Evolutionary conservation across 2,329 filamentous ascomycete genomes (phyloP), one percentile per base, ranked within the genome.

Genomic region (Cercospora sesami): DNA sequence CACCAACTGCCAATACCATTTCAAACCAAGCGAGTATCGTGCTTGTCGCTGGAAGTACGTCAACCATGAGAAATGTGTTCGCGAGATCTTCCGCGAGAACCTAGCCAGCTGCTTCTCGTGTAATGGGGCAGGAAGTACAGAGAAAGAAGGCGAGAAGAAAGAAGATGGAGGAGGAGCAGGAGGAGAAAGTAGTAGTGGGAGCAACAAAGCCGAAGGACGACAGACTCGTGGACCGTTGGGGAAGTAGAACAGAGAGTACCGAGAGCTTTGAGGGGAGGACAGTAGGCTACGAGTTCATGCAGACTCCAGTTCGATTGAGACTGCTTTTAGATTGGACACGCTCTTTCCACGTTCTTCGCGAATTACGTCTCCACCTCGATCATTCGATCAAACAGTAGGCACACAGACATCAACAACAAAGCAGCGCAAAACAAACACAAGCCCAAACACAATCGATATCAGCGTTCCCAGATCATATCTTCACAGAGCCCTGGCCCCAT

Each of bases 1-100:
- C 60, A 48, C 42, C 23, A 62, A 62, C 26, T 62, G 60, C 23
- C 60, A 62, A n/a, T 62, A 62, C 8, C 60, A 62, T 10, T 62
- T 62, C 18, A 42, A 26, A 33, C 42, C 60, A 30, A 42, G 23
- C 26, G 36, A 45, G 4, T 18, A 45, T 14, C 42, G 28, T 21
- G 39, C 42, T 3, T 62, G 60, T 48, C 36, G 39, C 23, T 51
- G 42, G 36, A 62, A 62, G 16, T 62, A 62, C 26, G 16, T 26
- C 28, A 51, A 62, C 3, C 26, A 23, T 16, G 60, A 62, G 26
- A 28, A 48, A 5, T 62, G 60, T 5, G 36, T 30, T 14, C 36
- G 60, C 9, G 18, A 48, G 16, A 42, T 45, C 18, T 48, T 28
- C 28, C 36, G 60, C 8, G 60, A 48, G 8, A 51, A 48, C 12